Evolutionary conservation across 441 rosid species (phyloP), one percentile per base, ranked within the genome.

Genomic region (Pelargonium citronellum): DNA sequence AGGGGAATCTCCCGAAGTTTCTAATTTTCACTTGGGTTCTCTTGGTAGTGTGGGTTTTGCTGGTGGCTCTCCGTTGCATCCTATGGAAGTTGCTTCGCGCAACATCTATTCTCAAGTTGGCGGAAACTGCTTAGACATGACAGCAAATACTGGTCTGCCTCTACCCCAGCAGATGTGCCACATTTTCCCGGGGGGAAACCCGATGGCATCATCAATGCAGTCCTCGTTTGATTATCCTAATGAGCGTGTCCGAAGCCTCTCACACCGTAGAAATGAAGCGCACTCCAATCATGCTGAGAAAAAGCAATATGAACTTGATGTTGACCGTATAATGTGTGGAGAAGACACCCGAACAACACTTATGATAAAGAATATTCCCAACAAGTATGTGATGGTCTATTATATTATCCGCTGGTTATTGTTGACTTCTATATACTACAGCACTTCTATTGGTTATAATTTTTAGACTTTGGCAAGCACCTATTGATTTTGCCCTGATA

Each of bases 351-450:
- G 93, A 75, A 88, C 91, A 61, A 88, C 93, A 7, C 83, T 88
- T 80, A 86, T 88, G 94, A 80, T 88, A 72, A 88, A 88, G 76
- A 88, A 88, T 67, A 87, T 88, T 78, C 94, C 94, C 72, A 88
- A 88, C 78, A 88, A 88, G 91, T 87, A 83, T 55, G 82, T 72
- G 63, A n/a, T 67, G 46, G 58, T n/a, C 49, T 68, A 20, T 53
- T 69, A 39, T 20, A 73, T 53, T 58, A 10, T 72, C 20, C 22
- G 3, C 11, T 37, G 15, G 30, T 27, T 17, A 3, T 67, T 60
- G 62, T 55, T 71, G 67, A n/a, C 22, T 69, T 27, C 15, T 44
- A 19, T 72, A 61, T 53, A 53, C 68, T 53, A 12, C 49, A 10
- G 15, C 55, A 47, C 15, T 12, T 47, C 49, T 44, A 8, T 9